Evolutionary conservation across 306 rosid species (phyloP), one percentile per base, ranked within the genome.

Genomic region (Vicia villosa): DNA sequence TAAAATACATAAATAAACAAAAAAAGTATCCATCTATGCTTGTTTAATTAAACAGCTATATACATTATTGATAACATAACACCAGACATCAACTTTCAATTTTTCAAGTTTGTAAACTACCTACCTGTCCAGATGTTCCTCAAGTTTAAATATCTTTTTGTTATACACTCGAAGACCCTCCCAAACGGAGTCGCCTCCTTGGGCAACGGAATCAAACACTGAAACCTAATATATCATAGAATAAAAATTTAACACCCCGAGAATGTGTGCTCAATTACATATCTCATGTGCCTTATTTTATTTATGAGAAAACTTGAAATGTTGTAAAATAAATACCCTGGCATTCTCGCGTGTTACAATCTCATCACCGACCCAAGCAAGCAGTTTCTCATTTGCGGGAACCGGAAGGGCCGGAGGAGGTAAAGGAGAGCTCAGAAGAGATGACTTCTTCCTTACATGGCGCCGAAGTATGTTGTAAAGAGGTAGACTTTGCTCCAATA

Each of bases 301-400:
- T 20, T 42, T 52, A 59, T 16, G 61, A 36, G 40, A 68, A 30
- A 66, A 42, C 50, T 54, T 22, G 60, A 81, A 15, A 63, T 51
- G 26, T 42, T 57, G 58, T 47, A 21, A 59, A 42, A 40, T 20
- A 13, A 72, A 52, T 62, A 91, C 96, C 95, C 88, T 86, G 66
- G 91, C 97, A 80, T 82, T 76, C 49, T 88, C 89, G 7, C 92
- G 89, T 8, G 96, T 84, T 76, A 91, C 69, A 72, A 91, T 85
- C 82, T 86, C 89, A 77, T 91, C 91, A 77, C 91, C 96, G 58
- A 88, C 96, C 97, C 97, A 91, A 56, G 91, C 89, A 60, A 91
- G 86, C 69, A 88, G 83, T 83, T 88, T 91, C 76, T 80, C 80
- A 72, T 91, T 91, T 65, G 87, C 91, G 63, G 89, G 97, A 74